Evolutionary conservation across 306 rosid genomes (phyloP).

Genomic region (Cucumis sativus): DNA sequence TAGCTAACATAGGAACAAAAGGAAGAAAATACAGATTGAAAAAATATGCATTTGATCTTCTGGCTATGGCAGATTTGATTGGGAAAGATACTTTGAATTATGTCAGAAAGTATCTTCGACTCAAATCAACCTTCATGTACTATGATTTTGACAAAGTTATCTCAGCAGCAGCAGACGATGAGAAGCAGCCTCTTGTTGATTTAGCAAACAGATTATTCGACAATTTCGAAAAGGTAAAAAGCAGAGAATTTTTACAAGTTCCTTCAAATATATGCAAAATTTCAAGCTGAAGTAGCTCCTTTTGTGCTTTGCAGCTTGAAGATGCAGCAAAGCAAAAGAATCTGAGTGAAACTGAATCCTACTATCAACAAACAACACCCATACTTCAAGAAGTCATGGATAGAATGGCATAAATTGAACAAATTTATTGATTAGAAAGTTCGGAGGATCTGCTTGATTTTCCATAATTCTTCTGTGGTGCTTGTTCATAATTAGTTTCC

Average conservation of each 20-base stretch:
- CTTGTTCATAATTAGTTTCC: background rate
- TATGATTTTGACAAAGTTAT: constrained; percentile 76
- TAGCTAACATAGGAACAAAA: constrained; percentile 58
- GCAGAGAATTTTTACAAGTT: background rate
- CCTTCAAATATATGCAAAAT: background rate
- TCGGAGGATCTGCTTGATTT: background rate
- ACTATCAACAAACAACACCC: constrained; percentile 48
- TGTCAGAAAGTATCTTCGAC: constrained; percentile 66
- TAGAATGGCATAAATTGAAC: constrained; percentile 24
- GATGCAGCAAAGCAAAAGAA: constrained; percentile 54
- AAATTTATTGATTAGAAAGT: background rate
- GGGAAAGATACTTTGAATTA: constrained; percentile 60
- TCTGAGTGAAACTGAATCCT: constrained; percentile 26
- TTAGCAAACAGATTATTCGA: constrained; percentile 76
- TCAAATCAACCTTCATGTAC: constrained; percentile 77
- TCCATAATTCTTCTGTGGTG: background rate
- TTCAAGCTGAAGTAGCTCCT: background rate
- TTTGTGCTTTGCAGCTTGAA: constrained; percentile 46
- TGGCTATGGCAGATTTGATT: constrained; percentile 75
- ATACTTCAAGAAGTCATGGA: constrained; percentile 80
- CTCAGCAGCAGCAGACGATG: constrained; percentile 41
- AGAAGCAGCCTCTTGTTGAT: constrained; percentile 56
- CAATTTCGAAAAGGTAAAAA: constrained; percentile 62
- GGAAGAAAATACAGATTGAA: constrained; percentile 66
- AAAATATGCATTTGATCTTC: constrained; percentile 66